These are phyloP conservation scores for Ramularia endophylla DNA, from an alignment of 2,329 filamentous ascomycete species.

Conservation along the genomic window DNA sequence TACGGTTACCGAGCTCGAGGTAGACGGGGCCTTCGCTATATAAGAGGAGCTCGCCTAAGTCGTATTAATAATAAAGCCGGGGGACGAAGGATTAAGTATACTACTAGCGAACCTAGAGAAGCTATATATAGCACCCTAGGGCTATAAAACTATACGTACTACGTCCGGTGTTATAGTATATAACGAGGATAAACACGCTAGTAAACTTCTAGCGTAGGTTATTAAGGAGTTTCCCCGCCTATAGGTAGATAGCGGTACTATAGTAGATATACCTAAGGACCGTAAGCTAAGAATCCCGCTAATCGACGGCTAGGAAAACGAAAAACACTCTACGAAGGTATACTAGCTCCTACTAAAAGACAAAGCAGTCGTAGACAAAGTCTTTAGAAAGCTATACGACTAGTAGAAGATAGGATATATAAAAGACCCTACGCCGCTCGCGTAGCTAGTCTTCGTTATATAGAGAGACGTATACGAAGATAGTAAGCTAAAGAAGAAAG, in stretches of 20 bases:
- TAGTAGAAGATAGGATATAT: neutral
- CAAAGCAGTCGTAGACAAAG: neutral
- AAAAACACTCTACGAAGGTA: neutral
- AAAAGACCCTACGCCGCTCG: neutral
- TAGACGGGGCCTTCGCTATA: too few relatives aligned
- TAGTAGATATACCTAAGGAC: neutral
- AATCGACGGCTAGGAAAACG: neutral
- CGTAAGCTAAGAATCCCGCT: neutral
- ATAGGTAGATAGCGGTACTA: neutral
- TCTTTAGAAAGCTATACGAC: neutral
- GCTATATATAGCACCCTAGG: neutral
- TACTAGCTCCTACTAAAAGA: neutral
- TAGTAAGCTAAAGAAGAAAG: neutral
- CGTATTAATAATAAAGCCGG: too few relatives aligned
- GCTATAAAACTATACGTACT: too few relatives aligned
- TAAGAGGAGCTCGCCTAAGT: too few relatives aligned
- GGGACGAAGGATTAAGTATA: too few relatives aligned
- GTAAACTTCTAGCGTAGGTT: too few relatives aligned
- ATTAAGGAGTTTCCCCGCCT: neutral
- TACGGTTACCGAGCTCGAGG: neutral
- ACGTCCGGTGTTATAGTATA: too few relatives aligned
- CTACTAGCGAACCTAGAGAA: too few relatives aligned
- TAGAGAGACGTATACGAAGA: constrained; percentile 1
- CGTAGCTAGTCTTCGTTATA: neutral
- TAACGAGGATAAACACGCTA: too few relatives aligned